These are phyloP conservation scores for Hyphodiscus hymeniophilus DNA, from an alignment of 495 filamentous ascomycete species.

Conservation along the genomic window DNA sequence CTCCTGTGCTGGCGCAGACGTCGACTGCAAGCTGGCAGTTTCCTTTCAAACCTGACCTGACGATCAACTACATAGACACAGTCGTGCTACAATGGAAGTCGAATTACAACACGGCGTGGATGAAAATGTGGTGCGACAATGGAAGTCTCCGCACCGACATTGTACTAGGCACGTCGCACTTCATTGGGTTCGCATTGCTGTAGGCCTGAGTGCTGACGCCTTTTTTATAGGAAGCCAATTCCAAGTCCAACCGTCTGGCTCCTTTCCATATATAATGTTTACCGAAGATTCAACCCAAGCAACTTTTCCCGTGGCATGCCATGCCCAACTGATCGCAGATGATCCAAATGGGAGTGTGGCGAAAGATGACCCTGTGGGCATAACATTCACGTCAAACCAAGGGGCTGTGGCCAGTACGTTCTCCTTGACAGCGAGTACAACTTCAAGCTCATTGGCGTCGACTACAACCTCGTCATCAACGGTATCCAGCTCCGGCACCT, in stretches of 20 bases:
- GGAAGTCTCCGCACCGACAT: neutral
- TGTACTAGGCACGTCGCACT: neutral
- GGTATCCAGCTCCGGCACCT: too few species aligned
- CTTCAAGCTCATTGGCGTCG: neutral
- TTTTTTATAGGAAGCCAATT: conserved; percentile 1
- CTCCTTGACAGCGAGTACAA: neutral
- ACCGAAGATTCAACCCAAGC: neutral
- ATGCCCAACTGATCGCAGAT: neutral
- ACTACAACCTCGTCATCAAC: too few species aligned
- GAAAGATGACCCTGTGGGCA: conserved; percentile 1
- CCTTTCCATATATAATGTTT: conserved; percentile 1
- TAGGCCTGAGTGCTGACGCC: neutral
- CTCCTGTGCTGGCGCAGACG: too few species aligned
- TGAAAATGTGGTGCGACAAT: conserved; percentile 7
- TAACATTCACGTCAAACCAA: neutral
- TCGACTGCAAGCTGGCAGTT: conserved; percentile 2
- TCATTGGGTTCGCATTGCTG: neutral
- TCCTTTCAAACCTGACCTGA: neutral
- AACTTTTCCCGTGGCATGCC: conserved; percentile 3
- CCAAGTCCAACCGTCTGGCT: neutral
- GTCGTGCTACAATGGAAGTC: conserved; percentile 4
- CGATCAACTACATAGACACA: conserved; percentile 5
- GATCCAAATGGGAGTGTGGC: neutral
- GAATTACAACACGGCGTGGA: neutral
- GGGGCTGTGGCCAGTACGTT: neutral